A percentile compares a stretch with the other conserved stretches of the same genome.
These are phyloP conservation scores for Fagopyrum homotropicum DNA, from an alignment of 148 eudicot genomes.

Conservation along the genomic window DNA sequence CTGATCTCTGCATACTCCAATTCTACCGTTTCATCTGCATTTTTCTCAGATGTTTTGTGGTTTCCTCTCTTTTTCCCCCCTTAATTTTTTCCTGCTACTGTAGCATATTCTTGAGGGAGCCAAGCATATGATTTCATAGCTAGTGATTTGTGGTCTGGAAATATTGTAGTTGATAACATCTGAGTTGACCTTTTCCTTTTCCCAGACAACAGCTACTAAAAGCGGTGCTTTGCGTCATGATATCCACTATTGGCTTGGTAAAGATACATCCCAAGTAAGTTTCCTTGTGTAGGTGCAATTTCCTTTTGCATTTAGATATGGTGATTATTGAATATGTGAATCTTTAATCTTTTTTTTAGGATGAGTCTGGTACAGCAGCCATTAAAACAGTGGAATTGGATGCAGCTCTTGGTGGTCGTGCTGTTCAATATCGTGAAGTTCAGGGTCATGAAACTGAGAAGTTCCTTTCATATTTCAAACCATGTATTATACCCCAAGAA, in stretches of 20 bases:
- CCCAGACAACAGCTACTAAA: conserved; percentile 72
- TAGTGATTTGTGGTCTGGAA: not conserved
- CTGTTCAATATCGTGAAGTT: conserved; percentile 95
- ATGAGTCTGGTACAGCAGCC: conserved; percentile 93
- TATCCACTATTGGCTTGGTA: conserved; percentile 98
- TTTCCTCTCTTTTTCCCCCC: not conserved
- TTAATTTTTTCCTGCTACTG: not conserved
- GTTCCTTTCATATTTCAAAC: conserved; percentile 95
- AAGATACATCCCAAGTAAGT: conserved; percentile 86
- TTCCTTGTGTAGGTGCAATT: conserved; percentile 11
- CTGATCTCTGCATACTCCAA: not conserved
- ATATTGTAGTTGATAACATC: not conserved
- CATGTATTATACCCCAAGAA: conserved; percentile 93
- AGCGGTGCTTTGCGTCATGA: conserved; percentile 86
- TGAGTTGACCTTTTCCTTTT: not conserved
- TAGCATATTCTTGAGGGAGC: not conserved
- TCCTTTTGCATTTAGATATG: not conserved
- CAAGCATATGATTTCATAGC: not conserved
- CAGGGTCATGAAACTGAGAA: conserved; percentile 99
- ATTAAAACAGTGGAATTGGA: conserved; percentile 89
- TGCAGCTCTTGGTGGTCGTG: conserved; percentile 96
- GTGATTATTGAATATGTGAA: not conserved
- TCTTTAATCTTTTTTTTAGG: conserved; percentile 31
- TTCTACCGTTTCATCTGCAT: not conserved
- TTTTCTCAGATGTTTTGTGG: not conserved